Base-by-base conservation (phyloP, 148 eudicot species). In the Arbutus unedo region DNA sequence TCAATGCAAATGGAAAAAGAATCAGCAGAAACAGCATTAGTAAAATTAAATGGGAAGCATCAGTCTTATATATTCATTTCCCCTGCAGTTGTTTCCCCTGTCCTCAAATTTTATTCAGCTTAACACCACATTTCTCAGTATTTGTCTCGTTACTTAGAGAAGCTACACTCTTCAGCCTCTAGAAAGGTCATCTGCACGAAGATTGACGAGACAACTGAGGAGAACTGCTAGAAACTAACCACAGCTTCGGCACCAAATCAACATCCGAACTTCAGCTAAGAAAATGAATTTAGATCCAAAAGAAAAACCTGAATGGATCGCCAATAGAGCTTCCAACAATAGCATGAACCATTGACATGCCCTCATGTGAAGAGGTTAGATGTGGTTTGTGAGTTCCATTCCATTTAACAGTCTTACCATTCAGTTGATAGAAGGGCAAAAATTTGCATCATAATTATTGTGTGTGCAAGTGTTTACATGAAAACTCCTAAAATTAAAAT, bases 1-100 rank as follows among this genome's bases (percentile, higher is more conserved):
- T 21, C 15, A 68, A 80, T 54, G 31, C 5, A 80, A 51, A 50
- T 68, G 47, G n/a, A 49, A 50, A 14, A 80, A 68, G 74, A 47
- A 31, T 80, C 6, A 31, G 74, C 2, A 6, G 8, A 79, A 48
- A 19, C 8, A 60, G 16, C 4, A 25, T 66, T 38, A 0, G 74
- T 15, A 70, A 70, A 70, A 38, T 11, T 25, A 31, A 11, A 67
- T 3, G 6, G 44, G 2, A 60, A 31, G 14, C 25, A 23, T 66
- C 71, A 67, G 16, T 67, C 44, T 9, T 9, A 50, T 31, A 6
- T 5, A 38, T 25, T 25, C 43, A 23, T 14, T 4, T 53, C 47
- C 16, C 64, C 10, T 5, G 54, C 78, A 76, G 62, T 25, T 49
- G 59, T 60, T 19, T 25, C 67, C n/a, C 21, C 25, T 21, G 31